These are phyloP conservation scores for Coniochaeta sp. DNA, from an alignment of 2,329 filamentous ascomycete genomes.

Conservation along the genomic window DNA sequence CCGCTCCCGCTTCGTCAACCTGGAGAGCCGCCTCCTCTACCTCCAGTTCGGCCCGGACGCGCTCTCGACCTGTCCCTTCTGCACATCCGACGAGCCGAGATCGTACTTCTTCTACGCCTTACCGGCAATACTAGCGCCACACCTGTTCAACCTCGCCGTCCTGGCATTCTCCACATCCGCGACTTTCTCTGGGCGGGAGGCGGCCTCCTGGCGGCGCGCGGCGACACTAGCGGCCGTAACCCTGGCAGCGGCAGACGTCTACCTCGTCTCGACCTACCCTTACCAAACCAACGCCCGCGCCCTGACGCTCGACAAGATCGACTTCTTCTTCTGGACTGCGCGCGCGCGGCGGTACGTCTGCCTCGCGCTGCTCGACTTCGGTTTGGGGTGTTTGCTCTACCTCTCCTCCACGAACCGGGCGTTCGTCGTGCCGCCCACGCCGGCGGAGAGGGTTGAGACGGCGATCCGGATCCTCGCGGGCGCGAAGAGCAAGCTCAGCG, in stretches of 20 bases:
- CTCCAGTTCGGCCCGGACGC: constrained; percentile 72
- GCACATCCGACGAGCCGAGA: constrained; percentile 59
- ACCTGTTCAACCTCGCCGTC: constrained; percentile 68
- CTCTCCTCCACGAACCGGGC: constrained; percentile 74
- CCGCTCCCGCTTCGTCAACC: constrained; percentile 58
- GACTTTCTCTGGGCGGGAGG: constrained; percentile 55
- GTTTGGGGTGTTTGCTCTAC: constrained; percentile 62
- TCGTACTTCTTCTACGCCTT: constrained; percentile 77
- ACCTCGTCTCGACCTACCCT: constrained; percentile 57
- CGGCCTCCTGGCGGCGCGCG: constrained; percentile 60
- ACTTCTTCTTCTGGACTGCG: constrained; percentile 66
- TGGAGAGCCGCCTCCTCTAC: constrained; percentile 73
- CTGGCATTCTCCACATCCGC: constrained; percentile 69
- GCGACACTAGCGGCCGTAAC: constrained; percentile 58
- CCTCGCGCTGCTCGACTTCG: constrained; percentile 58
- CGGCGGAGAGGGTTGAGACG: constrained; percentile 60
- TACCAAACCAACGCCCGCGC: constrained; percentile 57
- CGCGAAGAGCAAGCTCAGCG: constrained; percentile 61
- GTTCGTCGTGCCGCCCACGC: constrained; percentile 54
- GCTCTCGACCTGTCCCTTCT: constrained; percentile 75
- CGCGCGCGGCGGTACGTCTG: constrained; percentile 54
- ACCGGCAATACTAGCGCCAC: constrained; percentile 66
- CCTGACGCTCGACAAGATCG: constrained; percentile 54
- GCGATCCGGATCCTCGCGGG: constrained; percentile 49
- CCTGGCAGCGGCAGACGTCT: constrained; percentile 59